These are phyloP conservation scores for Sugiyamaella qingdaonensis DNA, from an alignment of 805 yeast species.

Conservation along the genomic window DNA sequence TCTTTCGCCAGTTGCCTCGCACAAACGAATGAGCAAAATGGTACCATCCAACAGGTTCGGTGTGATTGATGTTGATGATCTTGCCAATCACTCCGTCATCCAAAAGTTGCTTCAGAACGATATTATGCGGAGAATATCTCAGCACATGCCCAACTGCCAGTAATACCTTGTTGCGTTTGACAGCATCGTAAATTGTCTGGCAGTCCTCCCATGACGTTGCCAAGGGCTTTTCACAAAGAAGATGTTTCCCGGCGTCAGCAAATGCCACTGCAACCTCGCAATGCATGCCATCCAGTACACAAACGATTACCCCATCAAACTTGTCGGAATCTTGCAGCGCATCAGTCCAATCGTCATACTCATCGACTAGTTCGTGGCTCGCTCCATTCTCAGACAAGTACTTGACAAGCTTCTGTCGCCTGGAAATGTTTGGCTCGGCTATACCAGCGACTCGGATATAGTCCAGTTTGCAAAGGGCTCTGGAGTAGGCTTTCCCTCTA, in stretches of 20 bases:
- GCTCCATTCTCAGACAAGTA: neutral
- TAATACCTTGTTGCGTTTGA: slow-evolving; percentile 21
- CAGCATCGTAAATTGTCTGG: slow-evolving; percentile 22
- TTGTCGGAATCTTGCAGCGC: slow-evolving; percentile 17
- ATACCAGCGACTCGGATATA: slow-evolving; percentile 20
- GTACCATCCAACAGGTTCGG: slow-evolving; percentile 29
- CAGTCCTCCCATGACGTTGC: slow-evolving; percentile 26
- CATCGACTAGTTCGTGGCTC: slow-evolving; percentile 8
- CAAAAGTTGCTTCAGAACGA: slow-evolving; percentile 21
- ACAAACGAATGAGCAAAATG: slow-evolving; percentile 30
- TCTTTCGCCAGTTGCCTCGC: slow-evolving; percentile 27
- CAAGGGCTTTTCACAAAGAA: slow-evolving; percentile 27
- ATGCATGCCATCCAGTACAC: slow-evolving; percentile 26
- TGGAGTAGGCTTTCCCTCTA: slow-evolving; percentile 20
- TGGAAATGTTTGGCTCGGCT: slow-evolving; percentile 18
- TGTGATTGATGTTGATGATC: slow-evolving; percentile 26
- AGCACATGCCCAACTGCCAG: slow-evolving; percentile 29
- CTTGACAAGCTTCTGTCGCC: slow-evolving; percentile 14
- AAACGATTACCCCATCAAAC: slow-evolving; percentile 24
- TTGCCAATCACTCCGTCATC: slow-evolving; percentile 24
- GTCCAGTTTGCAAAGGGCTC: slow-evolving; percentile 16
- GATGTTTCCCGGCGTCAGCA: slow-evolving; percentile 24
- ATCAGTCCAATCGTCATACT: slow-evolving; percentile 22
- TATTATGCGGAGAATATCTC: slow-evolving; percentile 27
- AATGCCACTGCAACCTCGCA: slow-evolving; percentile 26